Base-by-base conservation (phyloP, 2,329 filamentous ascomycete genomes). In the Fusarium xylarioides region DNA sequence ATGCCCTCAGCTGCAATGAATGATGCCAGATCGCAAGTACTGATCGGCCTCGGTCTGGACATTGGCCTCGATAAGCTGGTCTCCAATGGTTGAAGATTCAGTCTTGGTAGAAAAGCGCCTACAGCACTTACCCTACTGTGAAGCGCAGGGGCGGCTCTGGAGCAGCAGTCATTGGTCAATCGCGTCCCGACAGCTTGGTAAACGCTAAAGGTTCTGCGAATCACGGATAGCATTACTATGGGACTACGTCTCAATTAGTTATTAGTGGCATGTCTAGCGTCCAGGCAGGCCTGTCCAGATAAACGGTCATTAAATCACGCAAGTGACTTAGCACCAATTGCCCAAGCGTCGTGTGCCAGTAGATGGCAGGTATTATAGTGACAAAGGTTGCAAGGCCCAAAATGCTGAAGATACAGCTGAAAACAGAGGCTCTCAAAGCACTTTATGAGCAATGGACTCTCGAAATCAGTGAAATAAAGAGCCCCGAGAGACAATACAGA, bases 201-300 rank as follows among this genome's bases (percentile, higher is more conserved):
- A 10, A 23, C 21, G 30, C 47, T 50, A 50, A 46, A 28, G 19
- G 18, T 11, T 4, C 8, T 21, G 9, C 23, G 11, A 46, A 46
- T 21, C 18, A 46, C 8, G 18, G 4, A 23, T 5, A 14, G 6
- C 10, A 0, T 23, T 23, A 8, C 3, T 4, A 19, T 34, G n/a
- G 1, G n/a, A 10, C 47, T 35, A 0, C 7, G 16, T 11, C 30
- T 18, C 8, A 5, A 12, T 34, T 0, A 0, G 30, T 19, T 4
- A 23, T 15, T 50, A 34, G 47, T 23, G n/a, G 11, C 2, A 18
- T 11, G 1, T 34, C 4, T 50, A 23, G 30, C 4, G 16, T 14
- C 5, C 12, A 14, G n/a, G 21, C 2, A 35, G 1, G 47, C 6
- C 6, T 7, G 11, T 11, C 30, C 0, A 11, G 11, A 11, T 5